phyloP scores from a whole-genome alignment of 345 rosid genomes.

The Dimocarpus longan region DNA sequence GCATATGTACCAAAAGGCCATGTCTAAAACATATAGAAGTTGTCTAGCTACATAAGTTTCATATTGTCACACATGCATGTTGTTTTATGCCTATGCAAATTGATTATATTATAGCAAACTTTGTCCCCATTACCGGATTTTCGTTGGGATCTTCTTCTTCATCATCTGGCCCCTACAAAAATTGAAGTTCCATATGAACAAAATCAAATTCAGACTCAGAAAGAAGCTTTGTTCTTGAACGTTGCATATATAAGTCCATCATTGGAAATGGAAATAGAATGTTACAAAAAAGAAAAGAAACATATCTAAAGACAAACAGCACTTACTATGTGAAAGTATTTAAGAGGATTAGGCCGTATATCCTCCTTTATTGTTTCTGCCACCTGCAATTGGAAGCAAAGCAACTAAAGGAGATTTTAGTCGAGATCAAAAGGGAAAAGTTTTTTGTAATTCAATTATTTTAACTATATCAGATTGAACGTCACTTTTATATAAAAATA shows the following conservation, averaged over 20 bases:
- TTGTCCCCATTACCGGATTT: slow-evolving; percentile 18
- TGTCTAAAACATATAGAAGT: too few relatives aligned
- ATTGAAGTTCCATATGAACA: neutral
- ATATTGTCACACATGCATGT: neutral
- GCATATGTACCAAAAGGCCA: too few relatives aligned
- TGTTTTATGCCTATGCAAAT: neutral
- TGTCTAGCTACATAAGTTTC: neutral
- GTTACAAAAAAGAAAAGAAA: too few relatives aligned
- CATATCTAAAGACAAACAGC: neutral
- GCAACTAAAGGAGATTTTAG: neutral
- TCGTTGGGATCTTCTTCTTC: slow-evolving; percentile 22
- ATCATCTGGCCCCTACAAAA: slow-evolving; percentile 22
- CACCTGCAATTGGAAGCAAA: slow-evolving; percentile 28
- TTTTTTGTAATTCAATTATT: neutral
- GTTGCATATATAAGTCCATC: too few relatives aligned
- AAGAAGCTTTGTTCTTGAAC: too few relatives aligned
- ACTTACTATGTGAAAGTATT: slow-evolving; percentile 39
- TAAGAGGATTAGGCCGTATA: slow-evolving; percentile 48
- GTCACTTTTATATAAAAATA: too few relatives aligned
- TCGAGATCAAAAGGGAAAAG: neutral
- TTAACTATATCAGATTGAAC: neutral
- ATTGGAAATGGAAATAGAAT: too few relatives aligned
- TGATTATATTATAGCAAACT: neutral
- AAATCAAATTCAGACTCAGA: neutral
- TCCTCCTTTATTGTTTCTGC: slow-evolving; percentile 49